Evolutionary conservation across 2,329 filamentous ascomycete genomes (phyloP), one percentile per base, ranked within the genome.

Genomic region (Botrytis deweyae): DNA sequence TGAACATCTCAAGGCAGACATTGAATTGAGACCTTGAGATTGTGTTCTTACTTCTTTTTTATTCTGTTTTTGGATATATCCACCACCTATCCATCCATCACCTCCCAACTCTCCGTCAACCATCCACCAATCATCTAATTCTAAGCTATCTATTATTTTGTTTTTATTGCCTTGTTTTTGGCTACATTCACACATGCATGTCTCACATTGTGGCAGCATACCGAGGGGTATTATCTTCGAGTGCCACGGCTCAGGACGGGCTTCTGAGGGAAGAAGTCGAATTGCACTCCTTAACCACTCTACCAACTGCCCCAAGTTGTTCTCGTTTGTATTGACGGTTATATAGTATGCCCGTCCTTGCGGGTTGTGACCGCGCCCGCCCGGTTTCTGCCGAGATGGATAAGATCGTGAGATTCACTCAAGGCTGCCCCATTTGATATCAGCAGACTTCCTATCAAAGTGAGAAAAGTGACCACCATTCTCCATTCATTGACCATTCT

Each of bases 201-300:
- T 40, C 65, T 67, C 44, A 55, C 33, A 38, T 55, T 68, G 49
- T 55, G 36, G 65, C 46, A 68, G 65, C 46, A 68, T 55, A 55
- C 36, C 65, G 36, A 29, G 25, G 25, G 36, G 46, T 40, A 29
- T 68, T 42, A 33, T 42, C 16, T 33, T 42, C 18, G n/a, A 40
- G 49, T 42, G 49, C 65, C 49, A 68, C 46, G 9, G 36, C 49
- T 29, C 25, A 1, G 36, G 49, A 25, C 18, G 65, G 49, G 49
- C 36, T 22, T 58, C 66, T 33, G 25, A 58, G 49, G 25, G 49
- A 55, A 58, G 49, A 42, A 55, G 33, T 40, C 29, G 29, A 36
- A 6, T 49, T 66, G 63, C 42, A 46, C 42, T 36, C 12, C 29
- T 33, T 42, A 68, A 58, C 12, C 65, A 58, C 36, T 68, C 33